phyloP scores from a whole-genome alignment of 495 filamentous ascomycete species.

The Achaetomiella virescens region DNA sequence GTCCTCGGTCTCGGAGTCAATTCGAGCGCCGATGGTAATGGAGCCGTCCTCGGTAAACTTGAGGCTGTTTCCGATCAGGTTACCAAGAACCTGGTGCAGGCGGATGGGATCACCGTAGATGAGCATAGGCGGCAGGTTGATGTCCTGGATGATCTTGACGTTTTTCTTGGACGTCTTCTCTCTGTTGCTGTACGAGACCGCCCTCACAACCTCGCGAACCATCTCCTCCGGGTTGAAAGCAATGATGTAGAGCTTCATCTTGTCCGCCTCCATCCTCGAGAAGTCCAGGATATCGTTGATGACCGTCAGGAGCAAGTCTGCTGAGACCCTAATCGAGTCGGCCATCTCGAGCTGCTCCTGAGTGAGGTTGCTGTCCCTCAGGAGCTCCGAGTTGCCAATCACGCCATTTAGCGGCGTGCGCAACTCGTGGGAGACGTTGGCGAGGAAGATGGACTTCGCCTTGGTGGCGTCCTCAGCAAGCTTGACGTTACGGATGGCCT shows the following conservation, averaged over 20 bases:
- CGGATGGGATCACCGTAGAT: slow-evolving; percentile 87
- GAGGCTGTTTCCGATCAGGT: slow-evolving; percentile 86
- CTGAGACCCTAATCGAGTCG: slow-evolving; percentile 87
- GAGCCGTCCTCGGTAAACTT: slow-evolving; percentile 87
- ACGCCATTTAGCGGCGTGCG: slow-evolving; percentile 84
- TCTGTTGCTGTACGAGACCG: slow-evolving; percentile 74
- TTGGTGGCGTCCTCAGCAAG: slow-evolving; percentile 86
- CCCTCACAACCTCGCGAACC: slow-evolving; percentile 79
- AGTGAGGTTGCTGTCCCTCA: slow-evolving; percentile 70
- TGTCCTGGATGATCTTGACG: slow-evolving; percentile 60
- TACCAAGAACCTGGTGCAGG: slow-evolving; percentile 88
- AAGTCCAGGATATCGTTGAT: slow-evolving; percentile 96
- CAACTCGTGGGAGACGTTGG: slow-evolving; percentile 84
- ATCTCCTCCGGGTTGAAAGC: slow-evolving; percentile 81
- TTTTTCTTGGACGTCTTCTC: slow-evolving; percentile 60
- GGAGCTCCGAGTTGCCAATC: slow-evolving; percentile 81
- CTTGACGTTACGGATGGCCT: slow-evolving; percentile 80
- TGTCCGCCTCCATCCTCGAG: slow-evolving; percentile 88
- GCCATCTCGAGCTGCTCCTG: slow-evolving; percentile 83
- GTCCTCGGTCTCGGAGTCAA: slow-evolving; percentile 63
- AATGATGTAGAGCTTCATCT: slow-evolving; percentile 87
- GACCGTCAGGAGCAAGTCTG: slow-evolving; percentile 81
- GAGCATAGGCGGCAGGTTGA: slow-evolving; percentile 69
- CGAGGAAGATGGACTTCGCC: slow-evolving; percentile 87
- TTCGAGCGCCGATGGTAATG: slow-evolving; percentile 68